phyloP scores from a whole-genome alignment of 176 grass and related monocot genomes.

The Eragrostis curvula region DNA sequence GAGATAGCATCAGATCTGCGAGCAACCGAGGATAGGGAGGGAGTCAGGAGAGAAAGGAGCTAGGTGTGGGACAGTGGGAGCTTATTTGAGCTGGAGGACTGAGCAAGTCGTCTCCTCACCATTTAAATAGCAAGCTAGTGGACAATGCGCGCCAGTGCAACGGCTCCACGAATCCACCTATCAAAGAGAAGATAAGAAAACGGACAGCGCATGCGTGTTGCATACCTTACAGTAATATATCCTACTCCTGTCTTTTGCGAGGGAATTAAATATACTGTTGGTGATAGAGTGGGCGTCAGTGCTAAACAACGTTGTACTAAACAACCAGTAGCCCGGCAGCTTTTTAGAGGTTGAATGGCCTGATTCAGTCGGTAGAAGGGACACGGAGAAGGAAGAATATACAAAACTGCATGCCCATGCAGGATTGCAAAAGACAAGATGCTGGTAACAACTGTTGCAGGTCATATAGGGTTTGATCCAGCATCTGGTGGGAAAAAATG shows the following conservation, averaged over 20 bases:
- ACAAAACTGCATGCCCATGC: no score
- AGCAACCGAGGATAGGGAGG: not conserved
- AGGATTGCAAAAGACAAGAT: no score
- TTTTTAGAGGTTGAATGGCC: no score
- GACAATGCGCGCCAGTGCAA: no score
- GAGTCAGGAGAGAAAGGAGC: not conserved
- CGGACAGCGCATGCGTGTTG: not conserved
- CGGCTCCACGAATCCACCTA: no score
- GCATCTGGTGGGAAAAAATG: no score
- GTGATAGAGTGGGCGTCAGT: not conserved
- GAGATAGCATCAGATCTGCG: not conserved
- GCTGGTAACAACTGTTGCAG: no score
- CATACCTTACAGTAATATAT: not conserved
- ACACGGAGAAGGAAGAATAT: no score
- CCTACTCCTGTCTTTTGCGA: not conserved
- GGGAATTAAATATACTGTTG: not conserved
- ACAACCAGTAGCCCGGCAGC: no score
- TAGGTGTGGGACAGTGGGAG: not conserved
- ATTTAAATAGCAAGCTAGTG: not conserved
- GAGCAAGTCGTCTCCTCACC: not conserved
- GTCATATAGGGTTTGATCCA: no score
- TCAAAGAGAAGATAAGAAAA: not conserved
- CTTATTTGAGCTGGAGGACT: not conserved
- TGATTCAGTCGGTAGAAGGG: no score
- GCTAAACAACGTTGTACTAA: no score